A percentile compares a stretch with the other conserved stretches of the same genome.
These are phyloP conservation scores for Knufia petricola DNA, from an alignment of 2,329 filamentous ascomycete genomes.

Conservation along the genomic window DNA sequence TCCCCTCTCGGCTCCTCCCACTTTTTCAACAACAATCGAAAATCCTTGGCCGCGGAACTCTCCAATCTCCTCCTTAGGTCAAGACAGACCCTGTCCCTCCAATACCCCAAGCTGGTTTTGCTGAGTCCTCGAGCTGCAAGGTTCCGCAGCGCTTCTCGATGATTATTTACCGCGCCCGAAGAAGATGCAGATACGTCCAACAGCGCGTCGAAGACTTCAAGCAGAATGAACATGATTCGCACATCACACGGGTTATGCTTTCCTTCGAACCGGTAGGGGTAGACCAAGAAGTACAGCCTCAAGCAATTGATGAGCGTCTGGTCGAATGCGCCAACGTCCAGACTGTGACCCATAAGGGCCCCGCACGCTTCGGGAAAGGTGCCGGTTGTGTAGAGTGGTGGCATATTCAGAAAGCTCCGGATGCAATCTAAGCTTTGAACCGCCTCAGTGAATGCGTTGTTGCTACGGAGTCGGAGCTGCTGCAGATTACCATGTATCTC, in stretches of 20 bases:
- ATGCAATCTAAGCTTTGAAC: too few relatives aligned
- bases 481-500: too few relatives aligned
- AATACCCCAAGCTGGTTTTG: constrained; percentile 4
- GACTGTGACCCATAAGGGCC: not conserved
- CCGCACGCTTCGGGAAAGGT: constrained; percentile 10
- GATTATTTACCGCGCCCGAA: not conserved
- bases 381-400: constrained; percentile 10
- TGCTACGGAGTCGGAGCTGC: too few relatives aligned
- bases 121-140: constrained; percentile 8
- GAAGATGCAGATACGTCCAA: constrained; percentile 3
- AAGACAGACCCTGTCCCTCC: constrained; percentile 9
- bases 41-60: constrained; percentile 8
- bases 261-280: constrained; percentile 8
- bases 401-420: constrained; percentile 10
- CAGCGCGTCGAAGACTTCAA: constrained; percentile 11
- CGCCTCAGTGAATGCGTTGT: too few relatives aligned
- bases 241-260: constrained; percentile 11
- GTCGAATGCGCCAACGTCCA: constrained; percentile 9
- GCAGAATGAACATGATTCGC: constrained; percentile 12
- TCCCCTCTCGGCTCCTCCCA: not conserved
- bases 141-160: not conserved
- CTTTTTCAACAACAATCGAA: constrained; percentile 9
- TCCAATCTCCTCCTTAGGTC: constrained; percentile 10
- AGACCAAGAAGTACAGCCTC: constrained; percentile 11
- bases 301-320: constrained; percentile 11